A percentile compares a stretch with the other conserved stretches of the same genome.
Conservation (phyloP, 192 early-diverging fungal species). For the Linnemannia hyalina region DNA sequence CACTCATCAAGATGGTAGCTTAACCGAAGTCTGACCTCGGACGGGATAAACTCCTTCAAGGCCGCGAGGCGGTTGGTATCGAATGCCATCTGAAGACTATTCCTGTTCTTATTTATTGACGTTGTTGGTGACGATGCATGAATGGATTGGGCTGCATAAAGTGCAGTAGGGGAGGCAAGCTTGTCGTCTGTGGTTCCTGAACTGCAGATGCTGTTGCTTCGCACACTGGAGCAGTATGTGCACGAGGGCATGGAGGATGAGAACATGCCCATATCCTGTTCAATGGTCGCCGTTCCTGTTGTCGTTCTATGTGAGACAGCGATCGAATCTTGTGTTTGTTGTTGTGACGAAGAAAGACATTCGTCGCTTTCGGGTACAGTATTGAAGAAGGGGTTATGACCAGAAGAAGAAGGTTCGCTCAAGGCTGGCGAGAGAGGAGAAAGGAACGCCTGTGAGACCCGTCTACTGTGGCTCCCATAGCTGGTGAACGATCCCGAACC, state of each 20-base stretch:
- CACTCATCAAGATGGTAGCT: slow-evolving; percentile 52
- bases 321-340: not conserved
- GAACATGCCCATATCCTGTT: slow-evolving; percentile 14
- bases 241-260: slow-evolving; percentile 26
- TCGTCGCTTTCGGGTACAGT: slow-evolving; percentile 21
- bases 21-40: slow-evolving; percentile 35
- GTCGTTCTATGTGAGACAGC: not conserved
- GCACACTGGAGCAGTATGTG: slow-evolving; percentile 27
- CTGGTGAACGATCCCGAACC: slow-evolving; percentile 37
- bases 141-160: not conserved
- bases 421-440: slow-evolving; percentile 42
- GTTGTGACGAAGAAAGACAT: not conserved
- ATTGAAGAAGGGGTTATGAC: slow-evolving; percentile 30
- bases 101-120: slow-evolving; percentile 7
- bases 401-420: slow-evolving; percentile 25
- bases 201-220: slow-evolving; percentile 41
- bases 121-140: not conserved
- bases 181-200: slow-evolving; percentile 16
- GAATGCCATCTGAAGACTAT: slow-evolving; percentile 12
- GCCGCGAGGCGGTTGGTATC: slow-evolving; percentile 24
- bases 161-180: not conserved
- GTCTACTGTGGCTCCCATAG: slow-evolving; percentile 36
- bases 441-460: slow-evolving; percentile 45
- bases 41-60: slow-evolving; percentile 31
- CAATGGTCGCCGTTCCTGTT: not conserved